A percentile compares a stretch with the other conserved stretches of the same genome.
Evolutionary conservation across 176 grass and related monocot genomes (phyloP).

Genomic region (Leersia perrieri): DNA sequence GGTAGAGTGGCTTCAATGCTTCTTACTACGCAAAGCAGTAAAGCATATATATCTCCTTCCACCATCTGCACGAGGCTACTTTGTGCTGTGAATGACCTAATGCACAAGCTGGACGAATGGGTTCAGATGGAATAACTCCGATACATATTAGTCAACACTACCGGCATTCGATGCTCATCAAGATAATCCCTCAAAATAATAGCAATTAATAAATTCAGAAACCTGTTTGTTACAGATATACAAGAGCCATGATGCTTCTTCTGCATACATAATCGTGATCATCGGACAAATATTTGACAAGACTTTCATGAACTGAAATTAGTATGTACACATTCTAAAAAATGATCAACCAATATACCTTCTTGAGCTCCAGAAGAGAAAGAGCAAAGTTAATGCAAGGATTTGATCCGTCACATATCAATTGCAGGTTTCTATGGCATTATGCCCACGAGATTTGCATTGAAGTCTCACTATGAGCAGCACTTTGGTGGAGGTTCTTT

Average conservation of each 20-base stretch:
- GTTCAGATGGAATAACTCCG: no score
- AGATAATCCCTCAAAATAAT: neutral
- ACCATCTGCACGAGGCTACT: no score
- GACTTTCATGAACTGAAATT: neutral
- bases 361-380: neutral
- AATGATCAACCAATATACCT: neutral
- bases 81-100: no score
- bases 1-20: no score
- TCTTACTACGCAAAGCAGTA: no score
- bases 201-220: neutral
- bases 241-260: neutral
- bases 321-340: slow-evolving; percentile 17
- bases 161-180: neutral
- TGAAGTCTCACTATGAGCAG: slow-evolving; percentile 47
- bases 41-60: no score
- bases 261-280: neutral
- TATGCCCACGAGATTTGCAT: neutral
- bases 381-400: neutral
- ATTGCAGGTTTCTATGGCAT: neutral
- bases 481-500: slow-evolving; percentile 71
- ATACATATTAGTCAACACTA: neutral
- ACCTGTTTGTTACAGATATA: neutral
- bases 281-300: neutral
- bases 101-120: no score
- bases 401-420: slow-evolving; percentile 1